Base-by-base conservation (phyloP, 352 stramenopile genomes). In the Phytophthora quininea region DNA sequence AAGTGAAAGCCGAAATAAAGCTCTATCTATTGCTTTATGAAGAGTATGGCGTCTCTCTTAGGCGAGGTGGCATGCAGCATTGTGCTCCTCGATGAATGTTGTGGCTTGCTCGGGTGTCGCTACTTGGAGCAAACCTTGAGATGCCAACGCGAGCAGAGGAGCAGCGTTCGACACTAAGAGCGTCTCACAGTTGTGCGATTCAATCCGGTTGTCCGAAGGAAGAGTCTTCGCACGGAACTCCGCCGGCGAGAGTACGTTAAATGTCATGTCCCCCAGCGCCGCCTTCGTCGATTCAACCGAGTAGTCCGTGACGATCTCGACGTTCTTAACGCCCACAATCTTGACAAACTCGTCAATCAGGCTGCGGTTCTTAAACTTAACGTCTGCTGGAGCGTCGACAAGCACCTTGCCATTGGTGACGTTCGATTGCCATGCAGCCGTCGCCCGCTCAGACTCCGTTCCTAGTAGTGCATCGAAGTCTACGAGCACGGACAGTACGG, bases 21-120 rank as follows among this genome's bases (percentile, higher is more conserved):
- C 46, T 77, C 59, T 73, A 79, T 79, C 60, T 74, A 82, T 79
- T 69, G 54, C 58, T 63, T 37, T 29, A 55, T 50, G 52, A 58
- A 11, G 40, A 54, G 12, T 35, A 60, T 7, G 11, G 32, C 54
- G 47, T 45, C 9, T 27, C 30, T 42, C 49, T 50, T 60, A 71
- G 12, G 10, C 50, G 48, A 73, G 53, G 35, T 45, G 49, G 30
- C 71, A 76, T 35, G 62, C 49, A 1, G 53, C 19, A 30, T 78
- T 78, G 58, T 70, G 67, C 14, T 67, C 58, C 40, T 67, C 69
- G 46, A 78, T 73, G 48, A 68, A 75, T 2, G 32, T 61, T 54
- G 51, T 55, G 47, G 37, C 55, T 24, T 73, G 54, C 38, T 73
- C 59, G 40, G 46, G 52, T 11, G 58, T 38, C 15, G 55, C 38